phyloP scores from a whole-genome alignment of 192 early-diverging fungal genomes.

The Coemansia biformis region DNA sequence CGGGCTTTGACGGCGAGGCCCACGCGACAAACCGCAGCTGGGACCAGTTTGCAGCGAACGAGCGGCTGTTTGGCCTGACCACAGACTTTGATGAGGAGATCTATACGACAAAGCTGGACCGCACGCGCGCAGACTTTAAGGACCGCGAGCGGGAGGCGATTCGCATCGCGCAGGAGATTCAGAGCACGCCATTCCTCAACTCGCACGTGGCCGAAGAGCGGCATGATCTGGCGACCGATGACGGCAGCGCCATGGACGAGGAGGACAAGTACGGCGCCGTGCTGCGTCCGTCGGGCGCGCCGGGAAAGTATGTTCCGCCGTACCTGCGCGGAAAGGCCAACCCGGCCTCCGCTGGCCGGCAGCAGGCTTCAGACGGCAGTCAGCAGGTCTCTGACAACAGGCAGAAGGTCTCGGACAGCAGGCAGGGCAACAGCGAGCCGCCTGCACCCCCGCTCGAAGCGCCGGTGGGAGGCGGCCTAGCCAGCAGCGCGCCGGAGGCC shows the following conservation, averaged over 20 bases:
- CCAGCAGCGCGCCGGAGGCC: too few relatives aligned
- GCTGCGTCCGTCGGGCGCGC: slow-evolving; percentile 56
- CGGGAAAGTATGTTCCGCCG: slow-evolving; percentile 87
- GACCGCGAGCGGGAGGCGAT: slow-evolving; percentile 82
- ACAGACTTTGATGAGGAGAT: slow-evolving; percentile 96
- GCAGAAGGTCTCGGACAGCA: too few relatives aligned
- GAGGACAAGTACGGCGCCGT: slow-evolving; percentile 86
- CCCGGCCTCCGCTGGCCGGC: slow-evolving; percentile 2
- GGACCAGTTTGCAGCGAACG: slow-evolving; percentile 97
- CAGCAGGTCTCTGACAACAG: too few relatives aligned
- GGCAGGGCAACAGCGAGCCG: slow-evolving; percentile 1
- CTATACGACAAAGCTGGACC: slow-evolving; percentile 91
- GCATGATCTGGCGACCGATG: slow-evolving; percentile 53
- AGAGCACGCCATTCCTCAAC: slow-evolving; percentile 66
- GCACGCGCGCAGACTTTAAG: slow-evolving; percentile 75
- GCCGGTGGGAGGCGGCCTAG: too few relatives aligned
- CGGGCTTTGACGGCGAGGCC: slow-evolving; percentile 92
- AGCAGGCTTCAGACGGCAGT: too few relatives aligned
- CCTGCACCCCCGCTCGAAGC: not conserved
- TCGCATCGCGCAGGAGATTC: slow-evolving; percentile 86
- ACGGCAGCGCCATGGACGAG: slow-evolving; percentile 72
- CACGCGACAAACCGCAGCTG: slow-evolving; percentile 89
- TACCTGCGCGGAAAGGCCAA: slow-evolving; percentile 56
- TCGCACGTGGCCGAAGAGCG: slow-evolving; percentile 90
- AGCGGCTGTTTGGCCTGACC: slow-evolving; percentile 86